These are phyloP conservation scores for Chrysochromulina parva DNA, from an alignment of 78 protist genomes.

Conservation along the genomic window DNA sequence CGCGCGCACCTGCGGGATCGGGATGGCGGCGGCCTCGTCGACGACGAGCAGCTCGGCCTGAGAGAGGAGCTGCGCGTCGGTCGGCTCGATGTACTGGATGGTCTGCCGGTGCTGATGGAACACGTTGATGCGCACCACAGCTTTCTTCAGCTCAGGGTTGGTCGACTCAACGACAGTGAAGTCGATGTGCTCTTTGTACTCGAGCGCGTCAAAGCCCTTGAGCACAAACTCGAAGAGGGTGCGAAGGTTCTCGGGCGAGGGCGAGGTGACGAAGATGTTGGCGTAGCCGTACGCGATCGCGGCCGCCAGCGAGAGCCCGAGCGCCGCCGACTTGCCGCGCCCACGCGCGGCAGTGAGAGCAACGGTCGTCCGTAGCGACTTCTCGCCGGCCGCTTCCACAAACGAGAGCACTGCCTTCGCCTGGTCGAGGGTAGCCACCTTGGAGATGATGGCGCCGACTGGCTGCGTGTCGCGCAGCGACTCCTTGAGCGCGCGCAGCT, in stretches of 20 bases:
- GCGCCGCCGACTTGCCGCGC: conserved; percentile 98
- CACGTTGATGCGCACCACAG: conserved; percentile 87
- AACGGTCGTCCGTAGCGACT: conserved; percentile 86
- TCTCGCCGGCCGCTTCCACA: conserved; percentile 89
- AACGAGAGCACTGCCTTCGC: conserved; percentile 84
- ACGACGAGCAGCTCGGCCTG: conserved; percentile 90
- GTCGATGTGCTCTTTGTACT: conserved; percentile 87
- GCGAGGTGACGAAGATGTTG: conserved; percentile 96
- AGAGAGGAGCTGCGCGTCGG: conserved; percentile 66
- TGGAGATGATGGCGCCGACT: conserved; percentile 69
- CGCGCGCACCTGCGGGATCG: conserved; percentile 90
- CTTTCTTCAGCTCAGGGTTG: conserved; percentile 82
- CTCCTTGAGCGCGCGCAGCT: conserved; percentile 67
- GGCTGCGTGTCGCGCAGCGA: conserved; percentile 71
- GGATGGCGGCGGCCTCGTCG: conserved; percentile 99
- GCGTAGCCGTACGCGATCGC: conserved; percentile 69
- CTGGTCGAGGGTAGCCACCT: conserved; percentile 72
- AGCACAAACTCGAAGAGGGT: conserved; percentile 95
- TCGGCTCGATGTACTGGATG: conserved; percentile 80
- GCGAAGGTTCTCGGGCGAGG: conserved; percentile 95
- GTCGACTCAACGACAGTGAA: conserved; percentile 82
- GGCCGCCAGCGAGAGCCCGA: conserved; percentile 62
- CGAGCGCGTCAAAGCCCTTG: conserved; percentile 91
- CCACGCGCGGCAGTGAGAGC: conserved; percentile 98
- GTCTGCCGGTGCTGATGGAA: conserved; percentile 95